Evolutionary conservation across 257 asterid species (phyloP), one percentile per base, ranked within the genome.

Genomic region (Solanum habrochaites): DNA sequence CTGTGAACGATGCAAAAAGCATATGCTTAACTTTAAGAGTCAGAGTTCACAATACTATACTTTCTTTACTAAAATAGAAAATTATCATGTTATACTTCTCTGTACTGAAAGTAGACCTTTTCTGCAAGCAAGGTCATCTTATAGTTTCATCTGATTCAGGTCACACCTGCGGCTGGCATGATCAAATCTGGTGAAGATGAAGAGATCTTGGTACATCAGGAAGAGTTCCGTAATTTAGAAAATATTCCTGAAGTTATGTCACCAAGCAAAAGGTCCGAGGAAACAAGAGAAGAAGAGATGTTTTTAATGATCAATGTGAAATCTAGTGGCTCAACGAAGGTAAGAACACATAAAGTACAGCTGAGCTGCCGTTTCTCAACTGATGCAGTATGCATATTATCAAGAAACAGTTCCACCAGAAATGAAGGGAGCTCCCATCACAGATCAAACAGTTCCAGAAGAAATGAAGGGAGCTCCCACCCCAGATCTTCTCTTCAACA

Each of bases 181-280:
- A 89, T 96, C 40, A 89, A 73, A 39, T 95, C 98, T 2, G 92
- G 93, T 56, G 97, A 96, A 87, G 90, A 60, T 15, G 90, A 81
- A 14, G 98, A 94, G 69, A 87, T 96, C 64, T 87, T 91, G 10
- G 64, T 94, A 87, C 98, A 88, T 81, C 98, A 96, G 25, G 94
- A 93, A 35, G 99, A 94, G 83, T 89, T 86, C 90, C 92, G 90
- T 86, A 90, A 91, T 45, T 75, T 89, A 85, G 99, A 93, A 72
- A 96, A 95, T 52, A 90, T 87, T n/a, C 89, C 88, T 1, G 96
- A 96, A 4, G 95, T 98, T 67, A 20, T 87, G 12, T 94, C 98
- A 39, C 98, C 95, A 15, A 92, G 94, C 89, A 93, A 97, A 98
- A 92, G 98, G 97, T 93, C 96, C 0, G 94, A 95, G 85, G 98